Percentiles rank a stretch among this genome's conserved stretches.
These are phyloP conservation scores for Diaporthe citrichinensis DNA, from an alignment of 2,329 filamentous ascomycete species.

Conservation along the genomic window DNA sequence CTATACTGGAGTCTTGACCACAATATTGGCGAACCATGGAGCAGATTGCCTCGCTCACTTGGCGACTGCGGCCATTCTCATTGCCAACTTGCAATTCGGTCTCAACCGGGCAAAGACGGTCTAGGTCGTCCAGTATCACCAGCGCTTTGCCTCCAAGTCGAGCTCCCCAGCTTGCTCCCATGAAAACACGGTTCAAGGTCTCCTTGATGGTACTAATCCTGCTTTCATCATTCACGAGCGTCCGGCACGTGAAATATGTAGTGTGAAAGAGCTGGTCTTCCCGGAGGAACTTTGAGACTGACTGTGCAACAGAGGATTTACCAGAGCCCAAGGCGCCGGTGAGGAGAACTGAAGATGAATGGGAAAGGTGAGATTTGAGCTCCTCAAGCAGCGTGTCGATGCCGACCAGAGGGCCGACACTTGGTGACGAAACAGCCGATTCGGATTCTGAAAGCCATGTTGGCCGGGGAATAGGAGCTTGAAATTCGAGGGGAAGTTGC, in stretches of 20 bases:
- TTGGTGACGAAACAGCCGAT: neutral
- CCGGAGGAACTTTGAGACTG: conserved; percentile 81
- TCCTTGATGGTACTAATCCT: conserved; percentile 93
- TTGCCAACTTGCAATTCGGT: conserved; percentile 95
- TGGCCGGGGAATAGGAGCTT: conserved; percentile 78
- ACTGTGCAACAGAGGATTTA: conserved; percentile 85
- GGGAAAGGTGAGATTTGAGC: conserved; percentile 81
- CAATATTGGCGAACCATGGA: conserved; percentile 89
- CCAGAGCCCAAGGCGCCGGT: conserved; percentile 92
- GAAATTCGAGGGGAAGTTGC: conserved; percentile 81
- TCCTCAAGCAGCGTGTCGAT: conserved; percentile 84
- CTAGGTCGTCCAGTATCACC: conserved; percentile 92
- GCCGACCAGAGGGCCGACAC: conserved; percentile 77
- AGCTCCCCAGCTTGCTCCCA: conserved; percentile 91
- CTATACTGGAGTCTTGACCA: conserved; percentile 82
- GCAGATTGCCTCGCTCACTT: conserved; percentile 91
- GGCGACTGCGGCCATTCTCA: conserved; percentile 92
- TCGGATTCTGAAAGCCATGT: conserved; percentile 68
- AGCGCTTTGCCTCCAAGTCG: conserved; percentile 86
- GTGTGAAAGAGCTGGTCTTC: conserved; percentile 83
- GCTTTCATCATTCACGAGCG: conserved; percentile 91
- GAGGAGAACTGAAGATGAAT: conserved; percentile 89
- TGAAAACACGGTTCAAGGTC: conserved; percentile 85
- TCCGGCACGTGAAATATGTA: conserved; percentile 88
- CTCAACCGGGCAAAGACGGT: conserved; percentile 92